Evolutionary conservation across 148 eudicot genomes (phyloP), one percentile per base, ranked within the genome.

Genomic region (Cornus suecica): DNA sequence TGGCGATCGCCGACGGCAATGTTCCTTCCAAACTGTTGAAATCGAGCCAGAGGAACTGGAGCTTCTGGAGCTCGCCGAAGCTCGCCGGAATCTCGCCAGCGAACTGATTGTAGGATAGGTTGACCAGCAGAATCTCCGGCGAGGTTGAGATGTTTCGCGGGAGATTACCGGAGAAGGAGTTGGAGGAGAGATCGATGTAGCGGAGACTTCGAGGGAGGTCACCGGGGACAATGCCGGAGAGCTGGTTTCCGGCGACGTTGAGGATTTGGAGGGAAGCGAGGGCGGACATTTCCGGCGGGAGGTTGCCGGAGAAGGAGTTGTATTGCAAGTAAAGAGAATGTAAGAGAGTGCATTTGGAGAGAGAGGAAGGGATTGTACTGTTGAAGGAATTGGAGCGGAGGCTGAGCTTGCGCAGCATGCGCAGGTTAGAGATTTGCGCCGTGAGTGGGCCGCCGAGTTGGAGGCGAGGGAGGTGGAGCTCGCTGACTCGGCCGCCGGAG

Each of bases 1-100:
- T 92, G 0, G 88, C 72, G 9, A 90, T 51, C 23, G 94, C 92
- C 3, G 94, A 82, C 14, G 94, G 97, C 2, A 92, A 73, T 0
- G 94, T 82, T 0, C 97, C 94, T 31, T 86, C 74, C 0, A 93
- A 73, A 10, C 26, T 24, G 54, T 93, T 93, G 18, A 41, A 63
- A 74, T 91, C 97, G 27, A 93, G 83, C 83, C 84, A 83, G 2
- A 93, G 54, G 52, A 81, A 88, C 79, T 84, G 79, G 16, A 93
- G 68, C 69, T 76, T 45, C 60, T 83, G 87, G 8, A 93, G 73
- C 30, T 20, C 72, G 2, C 95, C 93, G 14, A 89, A 10, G 8
- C 32, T 30, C 62, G 87, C 83, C 41, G 95, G 97, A 69, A 93
- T 93, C 28, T 48, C 74, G 3, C 95, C 93, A 11, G 83, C 71